A percentile compares a stretch with the other conserved stretches of the same genome.
Evolutionary conservation across 176 grass and related monocot genomes (phyloP).

Genomic region (Oryza brachyantha): DNA sequence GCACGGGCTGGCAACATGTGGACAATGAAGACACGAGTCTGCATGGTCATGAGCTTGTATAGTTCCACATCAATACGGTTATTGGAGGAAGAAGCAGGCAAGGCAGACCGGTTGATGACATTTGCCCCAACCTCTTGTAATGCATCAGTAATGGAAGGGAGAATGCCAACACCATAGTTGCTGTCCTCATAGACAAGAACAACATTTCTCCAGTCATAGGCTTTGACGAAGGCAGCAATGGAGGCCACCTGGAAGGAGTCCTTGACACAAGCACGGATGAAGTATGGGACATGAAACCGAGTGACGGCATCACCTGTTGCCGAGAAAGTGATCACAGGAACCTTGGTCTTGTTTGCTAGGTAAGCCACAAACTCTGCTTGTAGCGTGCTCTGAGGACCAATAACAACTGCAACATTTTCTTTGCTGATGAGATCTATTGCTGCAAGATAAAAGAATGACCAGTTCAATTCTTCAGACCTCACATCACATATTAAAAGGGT

Average conservation of each 20-base stretch:
- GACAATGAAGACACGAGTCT: conserved; percentile 52
- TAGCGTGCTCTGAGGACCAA: conserved; percentile 41
- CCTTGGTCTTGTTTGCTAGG: conserved; percentile 35
- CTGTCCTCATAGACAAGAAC: conserved; percentile 50
- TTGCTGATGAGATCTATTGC: conserved; percentile 45
- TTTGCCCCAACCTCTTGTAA: conserved; percentile 30
- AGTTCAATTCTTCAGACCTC: background rate
- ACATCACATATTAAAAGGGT: background rate
- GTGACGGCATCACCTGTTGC: conserved; percentile 9
- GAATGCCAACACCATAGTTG: conserved; percentile 45
- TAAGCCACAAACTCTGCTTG: conserved; percentile 49
- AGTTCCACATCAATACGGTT: conserved; percentile 39
- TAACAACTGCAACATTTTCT: conserved; percentile 37
- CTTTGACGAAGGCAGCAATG: conserved; percentile 35
- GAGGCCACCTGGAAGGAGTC: conserved; percentile 42
- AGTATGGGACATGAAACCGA: conserved; percentile 38
- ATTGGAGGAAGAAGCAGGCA: conserved; percentile 29
- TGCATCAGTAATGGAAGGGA: conserved; percentile 44
- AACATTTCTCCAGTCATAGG: conserved; percentile 22
- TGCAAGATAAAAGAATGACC: conserved; percentile 18
- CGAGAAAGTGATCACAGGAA: conserved; percentile 47
- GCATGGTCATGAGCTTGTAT: conserved; percentile 48
- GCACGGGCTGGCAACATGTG: conserved; percentile 42
- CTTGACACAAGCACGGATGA: conserved; percentile 43
- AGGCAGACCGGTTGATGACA: conserved; percentile 27